Conservation (phyloP, 352 stramenopile genomes). For the Phytophthora europaea region DNA sequence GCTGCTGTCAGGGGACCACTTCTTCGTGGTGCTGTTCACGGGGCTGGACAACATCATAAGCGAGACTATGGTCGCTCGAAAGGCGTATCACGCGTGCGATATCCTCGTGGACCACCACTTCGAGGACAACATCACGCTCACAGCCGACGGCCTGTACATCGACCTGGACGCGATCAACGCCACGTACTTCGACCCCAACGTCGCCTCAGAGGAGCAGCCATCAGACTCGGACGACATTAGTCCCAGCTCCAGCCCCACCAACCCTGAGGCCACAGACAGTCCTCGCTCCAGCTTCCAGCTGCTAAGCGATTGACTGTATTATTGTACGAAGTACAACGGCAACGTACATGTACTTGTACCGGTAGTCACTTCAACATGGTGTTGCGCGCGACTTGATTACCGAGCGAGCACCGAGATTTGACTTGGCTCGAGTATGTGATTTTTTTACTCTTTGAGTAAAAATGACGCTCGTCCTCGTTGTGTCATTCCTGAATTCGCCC, state of each 20-base stretch:
- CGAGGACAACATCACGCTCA: slow-evolving; percentile 69
- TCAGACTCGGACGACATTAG: not conserved
- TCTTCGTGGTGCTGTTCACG: slow-evolving; percentile 69
- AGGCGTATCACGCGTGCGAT: slow-evolving; percentile 70
- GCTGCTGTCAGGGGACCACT: slow-evolving; percentile 56
- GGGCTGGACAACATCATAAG: slow-evolving; percentile 61
- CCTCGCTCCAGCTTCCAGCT: slow-evolving; percentile 6
- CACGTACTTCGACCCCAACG: slow-evolving; percentile 33
- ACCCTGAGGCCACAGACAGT: slow-evolving; percentile 20
- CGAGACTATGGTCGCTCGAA: slow-evolving; percentile 70
- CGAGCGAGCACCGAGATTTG: slow-evolving; percentile 25
- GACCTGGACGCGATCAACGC: slow-evolving; percentile 67
- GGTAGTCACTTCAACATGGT: slow-evolving; percentile 17
- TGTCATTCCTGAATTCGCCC: slow-evolving; percentile 22
- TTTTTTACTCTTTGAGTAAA: not conserved
- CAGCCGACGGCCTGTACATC: slow-evolving; percentile 61
- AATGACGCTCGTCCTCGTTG: not conserved
- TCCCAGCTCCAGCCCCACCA: slow-evolving; percentile 10
- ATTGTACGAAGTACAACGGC: too few species aligned
- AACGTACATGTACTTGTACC: not conserved
- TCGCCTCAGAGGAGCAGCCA: not conserved
- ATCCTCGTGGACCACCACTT: slow-evolving; percentile 72
- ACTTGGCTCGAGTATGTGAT: slow-evolving; percentile 16
- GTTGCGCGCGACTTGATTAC: slow-evolving; percentile 32
- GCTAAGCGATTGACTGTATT: not conserved